Conservation (phyloP, 23 red algal species). For the Gracilariopsis chorda region DNA sequence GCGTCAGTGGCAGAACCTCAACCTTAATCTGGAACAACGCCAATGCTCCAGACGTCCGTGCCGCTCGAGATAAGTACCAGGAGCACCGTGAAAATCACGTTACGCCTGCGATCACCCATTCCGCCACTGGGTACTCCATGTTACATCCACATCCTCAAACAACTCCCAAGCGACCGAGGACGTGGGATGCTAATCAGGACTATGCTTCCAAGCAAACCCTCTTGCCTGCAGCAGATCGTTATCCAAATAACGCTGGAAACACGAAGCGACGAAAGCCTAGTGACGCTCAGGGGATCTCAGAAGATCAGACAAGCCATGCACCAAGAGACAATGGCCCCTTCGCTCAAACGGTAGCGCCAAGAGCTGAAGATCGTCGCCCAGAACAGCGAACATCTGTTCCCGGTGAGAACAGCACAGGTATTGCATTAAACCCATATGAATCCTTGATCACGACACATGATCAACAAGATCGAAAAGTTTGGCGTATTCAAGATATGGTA, state of each 20-base stretch:
- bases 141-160: neutral
- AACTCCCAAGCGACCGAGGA: neutral
- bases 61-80: neutral
- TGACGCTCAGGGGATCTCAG: neutral
- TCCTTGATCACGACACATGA: neutral
- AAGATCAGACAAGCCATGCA: no score
- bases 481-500: conserved; percentile 4
- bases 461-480: neutral
- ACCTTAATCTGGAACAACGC: conserved; percentile 15
- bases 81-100: neutral
- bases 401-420: neutral
- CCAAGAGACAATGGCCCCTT: neutral
- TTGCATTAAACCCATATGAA: neutral
- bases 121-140: neutral
- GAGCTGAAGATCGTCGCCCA: neutral
- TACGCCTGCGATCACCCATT: neutral
- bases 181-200: neutral
- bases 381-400: neutral
- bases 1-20: conserved; percentile 25
- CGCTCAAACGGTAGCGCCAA: neutral
- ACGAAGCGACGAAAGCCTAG: neutral
- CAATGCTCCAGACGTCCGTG: neutral
- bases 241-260: neutral
- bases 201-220: no score
- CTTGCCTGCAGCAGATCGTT: neutral